Evolutionary conservation across 1,139 yeast species (phyloP).

Genomic region (Nakaseomyces kungkrabaensis): DNA sequence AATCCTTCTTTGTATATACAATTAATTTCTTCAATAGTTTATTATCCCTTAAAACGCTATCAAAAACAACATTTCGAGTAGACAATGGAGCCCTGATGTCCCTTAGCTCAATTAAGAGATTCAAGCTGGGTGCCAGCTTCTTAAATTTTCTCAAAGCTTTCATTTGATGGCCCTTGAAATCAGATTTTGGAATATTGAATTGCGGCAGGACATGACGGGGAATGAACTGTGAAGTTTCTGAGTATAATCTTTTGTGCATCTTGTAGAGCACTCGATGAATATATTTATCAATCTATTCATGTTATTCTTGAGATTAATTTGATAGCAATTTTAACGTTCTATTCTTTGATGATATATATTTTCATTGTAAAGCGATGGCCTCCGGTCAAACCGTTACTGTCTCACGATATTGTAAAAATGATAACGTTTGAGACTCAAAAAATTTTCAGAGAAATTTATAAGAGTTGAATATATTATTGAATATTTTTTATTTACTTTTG

Average conservation of each 20-base stretch:
- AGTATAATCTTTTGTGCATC: background rate
- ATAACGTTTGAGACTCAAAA: too few species aligned
- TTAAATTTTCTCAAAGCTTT: conserved; percentile 66
- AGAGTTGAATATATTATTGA: background rate
- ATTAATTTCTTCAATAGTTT: conserved; percentile 27
- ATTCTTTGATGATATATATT: too few species aligned
- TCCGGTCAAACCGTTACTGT: too few species aligned
- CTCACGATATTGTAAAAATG: too few species aligned
- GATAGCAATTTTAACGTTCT: too few species aligned
- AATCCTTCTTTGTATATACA: conserved; percentile 27
- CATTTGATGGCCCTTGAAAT: conserved; percentile 87
- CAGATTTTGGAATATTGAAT: conserved; percentile 59
- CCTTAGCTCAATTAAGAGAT: conserved; percentile 70
- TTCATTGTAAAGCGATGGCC: too few species aligned
- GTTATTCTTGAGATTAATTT: too few species aligned
- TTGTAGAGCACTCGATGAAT: too few species aligned
- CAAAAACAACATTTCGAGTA: conserved; percentile 73
- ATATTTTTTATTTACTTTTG: background rate
- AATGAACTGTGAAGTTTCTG: conserved; percentile 23
- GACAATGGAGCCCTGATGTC: conserved; percentile 86
- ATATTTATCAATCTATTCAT: too few species aligned
- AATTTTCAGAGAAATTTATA: too few species aligned
- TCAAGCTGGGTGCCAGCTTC: conserved; percentile 68
- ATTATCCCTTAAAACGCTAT: conserved; percentile 50
- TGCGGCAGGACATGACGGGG: conserved; percentile 48